Evolutionary conservation across 176 grass and related monocot species (phyloP).

Genomic region (Themeda triandra): DNA sequence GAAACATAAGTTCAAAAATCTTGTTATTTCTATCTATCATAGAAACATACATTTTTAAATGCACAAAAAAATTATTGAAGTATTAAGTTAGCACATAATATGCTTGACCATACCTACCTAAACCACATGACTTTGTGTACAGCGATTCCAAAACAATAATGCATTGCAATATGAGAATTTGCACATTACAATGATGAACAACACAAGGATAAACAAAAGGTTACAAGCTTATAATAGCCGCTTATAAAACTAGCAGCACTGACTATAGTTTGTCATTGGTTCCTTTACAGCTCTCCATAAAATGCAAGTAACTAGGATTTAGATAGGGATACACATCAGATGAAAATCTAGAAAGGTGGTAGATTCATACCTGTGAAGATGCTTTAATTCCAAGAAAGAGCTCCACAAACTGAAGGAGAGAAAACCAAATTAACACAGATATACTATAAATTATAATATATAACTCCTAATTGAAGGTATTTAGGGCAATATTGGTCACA

Average conservation of each 20-base stretch:
- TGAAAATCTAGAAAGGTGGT: constrained; percentile 1
- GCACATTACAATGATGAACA: not conserved
- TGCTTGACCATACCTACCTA: too few species aligned
- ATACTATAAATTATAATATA: not conserved
- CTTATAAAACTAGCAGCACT: not conserved
- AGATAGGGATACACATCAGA: not conserved
- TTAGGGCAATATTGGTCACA: not conserved
- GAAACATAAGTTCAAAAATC: not conserved
- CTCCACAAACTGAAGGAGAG: constrained; percentile 85
- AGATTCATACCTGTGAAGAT: constrained; percentile 47
- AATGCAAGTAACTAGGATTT: not conserved
- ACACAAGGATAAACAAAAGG: not conserved
- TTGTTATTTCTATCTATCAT: not conserved
- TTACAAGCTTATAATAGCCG: not conserved
- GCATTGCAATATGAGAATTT: not conserved
- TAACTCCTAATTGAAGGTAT: not conserved
- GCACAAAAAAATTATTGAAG: not conserved
- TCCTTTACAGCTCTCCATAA: not conserved
- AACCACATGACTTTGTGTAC: not conserved
- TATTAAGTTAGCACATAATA: not conserved
- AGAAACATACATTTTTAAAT: not conserved
- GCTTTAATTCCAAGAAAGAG: constrained; percentile 73
- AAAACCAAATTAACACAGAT: constrained; percentile 23
- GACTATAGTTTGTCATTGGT: not conserved
- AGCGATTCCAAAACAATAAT: not conserved